Percentiles rank a stretch among this genome's conserved stretches.
Evolutionary conservation across 306 rosid species (phyloP).

Genomic region (Vigna unguiculata): DNA sequence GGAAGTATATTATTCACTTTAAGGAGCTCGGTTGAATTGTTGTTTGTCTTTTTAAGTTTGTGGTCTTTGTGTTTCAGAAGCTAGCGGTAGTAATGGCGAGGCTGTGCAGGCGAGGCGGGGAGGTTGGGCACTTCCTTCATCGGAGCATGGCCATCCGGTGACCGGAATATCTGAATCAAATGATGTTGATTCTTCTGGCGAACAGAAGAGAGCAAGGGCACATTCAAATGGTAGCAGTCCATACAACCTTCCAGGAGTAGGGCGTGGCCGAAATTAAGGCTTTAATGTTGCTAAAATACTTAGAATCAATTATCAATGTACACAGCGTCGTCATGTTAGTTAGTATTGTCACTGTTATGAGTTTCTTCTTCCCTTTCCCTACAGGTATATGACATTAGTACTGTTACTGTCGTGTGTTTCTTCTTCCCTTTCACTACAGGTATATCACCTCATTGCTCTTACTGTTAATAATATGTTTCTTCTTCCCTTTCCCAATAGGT

Average conservation of each 20-base stretch:
- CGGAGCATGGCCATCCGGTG: slow-evolving; percentile 43
- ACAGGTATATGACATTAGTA: background rate
- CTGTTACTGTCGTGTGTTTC: background rate
- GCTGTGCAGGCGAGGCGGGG: slow-evolving; percentile 48
- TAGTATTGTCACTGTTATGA: background rate
- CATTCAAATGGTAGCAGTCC: slow-evolving; percentile 32
- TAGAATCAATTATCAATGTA: background rate
- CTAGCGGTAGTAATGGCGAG: slow-evolving; percentile 41
- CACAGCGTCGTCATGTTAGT: background rate
- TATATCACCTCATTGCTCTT: too few relatives aligned
- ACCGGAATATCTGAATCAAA: slow-evolving; percentile 44
- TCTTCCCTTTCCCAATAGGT: background rate
- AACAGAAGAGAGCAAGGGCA: slow-evolving; percentile 42
- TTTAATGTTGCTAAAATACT: background rate
- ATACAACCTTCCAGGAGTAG: slow-evolving; percentile 32
- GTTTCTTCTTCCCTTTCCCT: background rate
- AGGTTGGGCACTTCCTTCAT: slow-evolving; percentile 72
- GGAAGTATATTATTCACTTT: background rate
- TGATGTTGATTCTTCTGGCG: slow-evolving; percentile 44
- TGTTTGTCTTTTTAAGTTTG: slow-evolving; percentile 15
- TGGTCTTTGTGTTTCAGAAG: slow-evolving; percentile 51
- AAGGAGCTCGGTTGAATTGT: background rate
- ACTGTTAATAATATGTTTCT: too few relatives aligned
- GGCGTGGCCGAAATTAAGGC: slow-evolving; percentile 45
- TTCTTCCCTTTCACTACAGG: background rate